phyloP scores from a whole-genome alignment of 176 grass and related monocot species.

The Triticum aestivum region IWGSC_CS_RefSeq_v2.1 NC_057797.1:34136122-34136621 shows the following conservation, averaged over 20 bases:
- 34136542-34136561: slow-evolving; percentile 56
- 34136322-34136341: neutral
- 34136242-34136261: slow-evolving; percentile 34
- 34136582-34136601: slow-evolving; percentile 43
- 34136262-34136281: slow-evolving; percentile 33
- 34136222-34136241: slow-evolving; percentile 41
- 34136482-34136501: neutral
- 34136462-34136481: neutral
- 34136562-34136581: slow-evolving; percentile 34
- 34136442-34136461: neutral
- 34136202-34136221: slow-evolving; percentile 53
- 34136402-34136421: neutral
- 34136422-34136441: neutral
- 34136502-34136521: slow-evolving; percentile 11
- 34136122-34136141: slow-evolving; percentile 46
- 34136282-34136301: slow-evolving; percentile 49
- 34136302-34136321: slow-evolving; percentile 39
- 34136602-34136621: slow-evolving; percentile 19
- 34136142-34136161: slow-evolving; percentile 61
- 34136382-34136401: neutral
- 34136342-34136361: neutral
- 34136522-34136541: slow-evolving; percentile 48
- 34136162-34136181: slow-evolving; percentile 46
- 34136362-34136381: neutral
- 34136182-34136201: slow-evolving; percentile 36